Conservation (phyloP, 768 basidiomycete genomes). For the Tricholomella constricta region DNA sequence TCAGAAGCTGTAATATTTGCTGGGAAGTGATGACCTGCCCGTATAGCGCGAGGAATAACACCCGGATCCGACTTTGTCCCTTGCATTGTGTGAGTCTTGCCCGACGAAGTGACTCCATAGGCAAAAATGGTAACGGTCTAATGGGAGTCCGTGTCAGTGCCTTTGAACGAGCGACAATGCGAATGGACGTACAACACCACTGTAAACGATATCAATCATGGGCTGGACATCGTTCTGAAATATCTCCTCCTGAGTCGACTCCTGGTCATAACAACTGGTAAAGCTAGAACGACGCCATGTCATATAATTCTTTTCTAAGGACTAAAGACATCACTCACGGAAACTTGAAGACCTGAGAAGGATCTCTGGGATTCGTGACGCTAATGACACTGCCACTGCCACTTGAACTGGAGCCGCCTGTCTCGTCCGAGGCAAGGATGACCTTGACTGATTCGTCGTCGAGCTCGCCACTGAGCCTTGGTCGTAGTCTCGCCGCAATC, state of each 20-base stretch:
- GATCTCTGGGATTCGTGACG: slow-evolving; percentile 72
- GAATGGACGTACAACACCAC: slow-evolving; percentile 61
- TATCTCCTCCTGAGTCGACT: slow-evolving; percentile 74
- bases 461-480: slow-evolving; percentile 59
- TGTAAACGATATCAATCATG: slow-evolving; percentile 75
- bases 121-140: slow-evolving; percentile 88
- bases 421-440: slow-evolving; percentile 39
- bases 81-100: slow-evolving; percentile 95
- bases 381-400: slow-evolving; percentile 53
- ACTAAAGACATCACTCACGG: slow-evolving; percentile 47
- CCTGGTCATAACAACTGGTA: slow-evolving; percentile 73
- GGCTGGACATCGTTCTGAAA: slow-evolving; percentile 77
- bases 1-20: not conserved
- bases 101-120: slow-evolving; percentile 89
- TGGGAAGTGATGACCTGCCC: slow-evolving; percentile 41
- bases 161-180: too few relatives aligned
- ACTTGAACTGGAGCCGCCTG: slow-evolving; percentile 25
- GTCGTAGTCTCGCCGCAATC: slow-evolving; percentile 73
- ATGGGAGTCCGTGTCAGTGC: not conserved
- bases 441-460: slow-evolving; percentile 64
- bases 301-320: not conserved
- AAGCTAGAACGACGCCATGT: slow-evolving; percentile 44
- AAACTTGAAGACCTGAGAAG: slow-evolving; percentile 74
- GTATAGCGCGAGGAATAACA: slow-evolving; percentile 81
- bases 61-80: slow-evolving; percentile 74